Conservation (phyloP, 164 flowering plant species). For the Annona squamosa region DNA sequence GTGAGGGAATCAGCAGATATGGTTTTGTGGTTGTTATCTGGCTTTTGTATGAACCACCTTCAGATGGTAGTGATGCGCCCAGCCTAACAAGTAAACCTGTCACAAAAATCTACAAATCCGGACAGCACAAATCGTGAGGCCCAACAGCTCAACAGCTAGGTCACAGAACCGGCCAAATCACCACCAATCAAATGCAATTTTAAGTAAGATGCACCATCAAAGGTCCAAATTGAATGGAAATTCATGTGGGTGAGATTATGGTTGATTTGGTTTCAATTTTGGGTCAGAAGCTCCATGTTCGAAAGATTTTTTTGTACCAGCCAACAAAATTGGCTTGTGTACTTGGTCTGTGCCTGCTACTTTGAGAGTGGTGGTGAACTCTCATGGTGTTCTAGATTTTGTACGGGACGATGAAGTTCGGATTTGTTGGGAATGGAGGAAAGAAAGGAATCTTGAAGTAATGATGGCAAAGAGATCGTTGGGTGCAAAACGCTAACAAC, state of each 20-base stretch:
- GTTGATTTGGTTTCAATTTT: background rate
- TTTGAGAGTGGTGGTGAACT: background rate
- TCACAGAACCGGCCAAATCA: background rate
- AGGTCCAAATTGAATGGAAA: background rate
- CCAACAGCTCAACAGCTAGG: too few species aligned
- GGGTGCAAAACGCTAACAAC: conserved; percentile 9
- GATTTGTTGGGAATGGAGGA: conserved; percentile 5
- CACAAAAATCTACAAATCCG: background rate
- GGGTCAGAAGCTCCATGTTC: background rate
- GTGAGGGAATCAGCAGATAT: background rate
- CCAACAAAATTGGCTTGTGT: background rate
- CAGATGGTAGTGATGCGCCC: background rate
- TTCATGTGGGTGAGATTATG: background rate
- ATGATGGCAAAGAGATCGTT: background rate
- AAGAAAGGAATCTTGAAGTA: background rate
- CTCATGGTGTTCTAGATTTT: background rate
- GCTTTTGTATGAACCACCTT: background rate
- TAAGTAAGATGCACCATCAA: too few species aligned
- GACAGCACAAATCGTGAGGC: background rate
- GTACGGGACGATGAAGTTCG: conserved; percentile 1
- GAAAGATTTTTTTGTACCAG: too few species aligned
- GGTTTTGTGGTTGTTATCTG: conserved; percentile 2
- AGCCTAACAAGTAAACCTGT: background rate
- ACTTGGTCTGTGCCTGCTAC: background rate
- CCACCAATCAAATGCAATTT: background rate